A percentile compares a stretch with the other conserved stretches of the same genome.
Evolutionary conservation across 495 filamentous ascomycete genomes (phyloP).

Genomic region (Geopyxis carbonaria): DNA sequence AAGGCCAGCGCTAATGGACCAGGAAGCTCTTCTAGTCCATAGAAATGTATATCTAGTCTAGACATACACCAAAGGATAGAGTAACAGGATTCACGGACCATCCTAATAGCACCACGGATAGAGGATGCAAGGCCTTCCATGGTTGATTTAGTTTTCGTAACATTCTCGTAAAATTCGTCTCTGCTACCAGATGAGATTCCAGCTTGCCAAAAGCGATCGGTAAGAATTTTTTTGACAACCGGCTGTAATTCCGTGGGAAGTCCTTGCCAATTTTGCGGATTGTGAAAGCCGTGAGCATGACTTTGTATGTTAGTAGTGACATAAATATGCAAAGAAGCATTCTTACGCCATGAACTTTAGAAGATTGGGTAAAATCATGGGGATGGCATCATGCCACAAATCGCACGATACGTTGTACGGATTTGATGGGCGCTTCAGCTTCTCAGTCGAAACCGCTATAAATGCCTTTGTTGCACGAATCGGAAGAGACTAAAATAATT

Average conservation of each 20-base stretch:
- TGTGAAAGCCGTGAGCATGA: constrained; percentile 85
- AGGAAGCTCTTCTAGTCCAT: constrained; percentile 69
- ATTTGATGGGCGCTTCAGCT: constrained; percentile 49
- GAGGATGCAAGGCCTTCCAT: constrained; percentile 89
- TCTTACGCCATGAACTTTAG: constrained; percentile 65
- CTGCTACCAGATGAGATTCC: constrained; percentile 88
- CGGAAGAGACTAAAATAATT: constrained; percentile 43
- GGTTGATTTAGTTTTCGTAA: constrained; percentile 70
- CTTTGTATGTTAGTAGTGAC: constrained; percentile 30
- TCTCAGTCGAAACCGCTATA: constrained; percentile 76
- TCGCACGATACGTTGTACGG: constrained; percentile 52
- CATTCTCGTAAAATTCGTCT: constrained; percentile 88
- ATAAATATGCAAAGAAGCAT: neutral
- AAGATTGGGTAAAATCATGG: constrained; percentile 67
- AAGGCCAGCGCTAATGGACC: constrained; percentile 68
- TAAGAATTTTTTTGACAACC: constrained; percentile 67
- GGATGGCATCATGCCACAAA: constrained; percentile 71
- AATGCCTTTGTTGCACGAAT: constrained; percentile 77
- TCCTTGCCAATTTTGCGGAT: constrained; percentile 63
- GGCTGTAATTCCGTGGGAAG: constrained; percentile 60
- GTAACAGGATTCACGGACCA: constrained; percentile 82
- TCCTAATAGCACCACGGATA: constrained; percentile 69
- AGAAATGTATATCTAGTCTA: constrained; percentile 69
- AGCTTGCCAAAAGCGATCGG: constrained; percentile 96
- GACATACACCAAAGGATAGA: constrained; percentile 90